Evolutionary conservation across 2,329 filamentous ascomycete genomes (phyloP), one percentile per base, ranked within the genome.

Genomic region (Trematosphaeria pertusa): DNA sequence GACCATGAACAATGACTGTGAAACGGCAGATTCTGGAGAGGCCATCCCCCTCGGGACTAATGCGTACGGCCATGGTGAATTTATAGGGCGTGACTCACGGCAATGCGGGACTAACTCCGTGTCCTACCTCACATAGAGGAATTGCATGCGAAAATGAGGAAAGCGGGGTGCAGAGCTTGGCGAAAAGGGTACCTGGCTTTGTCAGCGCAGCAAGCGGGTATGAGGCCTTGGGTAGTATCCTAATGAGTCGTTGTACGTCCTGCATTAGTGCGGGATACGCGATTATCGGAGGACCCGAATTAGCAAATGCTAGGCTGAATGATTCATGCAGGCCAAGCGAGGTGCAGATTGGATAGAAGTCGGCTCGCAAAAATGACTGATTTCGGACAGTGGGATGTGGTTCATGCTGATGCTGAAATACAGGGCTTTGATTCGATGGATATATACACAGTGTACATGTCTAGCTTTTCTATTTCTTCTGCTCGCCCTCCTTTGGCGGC

Each of bases 401-500:
- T n/a, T n/a, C n/a, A n/a, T n/a, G n/a, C n/a, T n/a, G n/a, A n/a
- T n/a, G n/a, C n/a, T n/a, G n/a, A n/a, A n/a, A n/a, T n/a, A n/a
- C n/a, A n/a, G n/a, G n/a, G n/a, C n/a, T n/a, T n/a, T n/a, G 53
- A 68, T 63, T 67, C 54, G 54, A 53, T 35, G 63, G 56, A 55
- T 72, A 71, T 73, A 67, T 73, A 72, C 70, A 74, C 59, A 60
- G 54, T 64, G 54, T 66, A 59, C 64, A 60, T 52, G 46, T 62
- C 52, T 46, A 50, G 35, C 12, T 19, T 31, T 46, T 68, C 68
- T 91, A 93, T 81, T 97, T 96, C 87, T 97, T 96, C 64, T 88
- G 84, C 76, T 94, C 89, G 70, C 92, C 89, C 72, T 88, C 87
- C 80, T 91, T 91, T 67, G 90, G 71, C 34, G 71, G 87, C 77